Evolutionary conservation across 2,329 filamentous ascomycete genomes (phyloP).

Genomic region (Aspergillus jensenii): DNA sequence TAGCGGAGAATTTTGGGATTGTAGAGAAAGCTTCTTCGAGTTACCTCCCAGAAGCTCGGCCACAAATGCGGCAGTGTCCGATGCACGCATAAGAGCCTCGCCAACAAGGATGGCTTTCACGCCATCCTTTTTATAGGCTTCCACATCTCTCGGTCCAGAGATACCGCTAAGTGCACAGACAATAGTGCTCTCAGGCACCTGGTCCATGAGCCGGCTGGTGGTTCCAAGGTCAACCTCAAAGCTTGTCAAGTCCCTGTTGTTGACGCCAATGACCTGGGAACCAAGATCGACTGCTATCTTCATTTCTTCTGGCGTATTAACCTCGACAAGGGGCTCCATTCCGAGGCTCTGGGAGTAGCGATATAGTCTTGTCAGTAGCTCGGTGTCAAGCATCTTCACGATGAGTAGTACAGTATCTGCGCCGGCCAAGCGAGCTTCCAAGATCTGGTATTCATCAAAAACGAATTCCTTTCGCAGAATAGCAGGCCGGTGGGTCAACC

Average conservation of each 20-base stretch:
- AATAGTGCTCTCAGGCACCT: conserved; percentile 81
- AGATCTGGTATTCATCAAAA: conserved; percentile 96
- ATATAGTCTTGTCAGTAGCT: conserved; percentile 74
- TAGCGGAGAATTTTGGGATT: conserved; percentile 50
- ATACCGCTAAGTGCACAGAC: conserved; percentile 95
- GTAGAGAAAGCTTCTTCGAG: conserved; percentile 20
- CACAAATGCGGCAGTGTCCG: conserved; percentile 80
- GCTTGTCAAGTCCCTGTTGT: conserved; percentile 93
- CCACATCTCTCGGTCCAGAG: conserved; percentile 81
- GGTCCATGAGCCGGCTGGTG: conserved; percentile 80
- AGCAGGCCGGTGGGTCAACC: conserved; percentile 88
- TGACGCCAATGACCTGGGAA: conserved; percentile 90
- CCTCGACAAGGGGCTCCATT: conserved; percentile 97
- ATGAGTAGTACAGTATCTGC: conserved; percentile 94
- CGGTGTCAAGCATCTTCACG: conserved; percentile 90
- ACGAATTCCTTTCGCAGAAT: conserved; percentile 95
- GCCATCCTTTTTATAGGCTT: conserved; percentile 82
- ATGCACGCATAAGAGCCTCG: conserved; percentile 91
- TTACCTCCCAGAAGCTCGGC: conserved; percentile 70
- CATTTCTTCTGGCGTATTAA: conserved; percentile 95
- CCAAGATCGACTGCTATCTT: conserved; percentile 80
- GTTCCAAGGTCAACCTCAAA: conserved; percentile 96
- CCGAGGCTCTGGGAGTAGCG: conserved; percentile 84
- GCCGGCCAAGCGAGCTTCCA: conserved; percentile 88
- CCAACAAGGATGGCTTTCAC: conserved; percentile 93